phyloP scores from a whole-genome alignment of 1,284 basidiomycete genomes.

The Sphagnurus paluster region DNA sequence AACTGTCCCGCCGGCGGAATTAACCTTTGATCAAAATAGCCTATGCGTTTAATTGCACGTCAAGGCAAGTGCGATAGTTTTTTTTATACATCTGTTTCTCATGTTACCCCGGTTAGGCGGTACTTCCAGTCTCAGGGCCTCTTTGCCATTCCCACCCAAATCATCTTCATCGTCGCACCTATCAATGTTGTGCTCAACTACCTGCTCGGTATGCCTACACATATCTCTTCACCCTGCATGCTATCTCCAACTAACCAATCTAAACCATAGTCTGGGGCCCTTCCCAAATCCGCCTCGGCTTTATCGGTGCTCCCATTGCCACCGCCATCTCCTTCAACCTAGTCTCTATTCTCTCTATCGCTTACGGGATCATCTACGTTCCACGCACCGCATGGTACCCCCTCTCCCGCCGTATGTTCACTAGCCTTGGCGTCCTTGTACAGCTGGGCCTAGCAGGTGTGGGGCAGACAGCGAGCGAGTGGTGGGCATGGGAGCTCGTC shows the following conservation, averaged over 20 bases:
- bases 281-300: conserved; percentile 75
- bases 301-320: conserved; percentile 91
- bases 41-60: conserved; percentile 77
- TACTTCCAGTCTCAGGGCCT: conserved; percentile 91
- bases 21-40: conserved; percentile 38
- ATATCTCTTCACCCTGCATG: neutral
- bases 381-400: conserved; percentile 87
- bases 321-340: conserved; percentile 89
- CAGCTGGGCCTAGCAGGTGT: conserved; percentile 80
- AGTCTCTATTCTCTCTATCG: conserved; percentile 65
- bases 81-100: conserved; percentile 6
- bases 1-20: neutral
- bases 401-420: conserved; percentile 64
- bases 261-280: conserved; percentile 93
- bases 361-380: conserved; percentile 77
- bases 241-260: neutral
- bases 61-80: conserved; percentile 45
- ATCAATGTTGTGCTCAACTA: conserved; percentile 86
- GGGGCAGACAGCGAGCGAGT: conserved; percentile 71
- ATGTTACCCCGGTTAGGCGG: conserved; percentile 44
- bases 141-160: conserved; percentile 85
- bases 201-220: conserved; percentile 58
- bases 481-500: conserved; percentile 91
- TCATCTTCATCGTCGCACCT: conserved; percentile 84
- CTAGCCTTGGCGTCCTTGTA: conserved; percentile 70